Base-by-base conservation (phyloP, 805 yeast species). In the Maudiozyma serrabonitensis region DNA sequence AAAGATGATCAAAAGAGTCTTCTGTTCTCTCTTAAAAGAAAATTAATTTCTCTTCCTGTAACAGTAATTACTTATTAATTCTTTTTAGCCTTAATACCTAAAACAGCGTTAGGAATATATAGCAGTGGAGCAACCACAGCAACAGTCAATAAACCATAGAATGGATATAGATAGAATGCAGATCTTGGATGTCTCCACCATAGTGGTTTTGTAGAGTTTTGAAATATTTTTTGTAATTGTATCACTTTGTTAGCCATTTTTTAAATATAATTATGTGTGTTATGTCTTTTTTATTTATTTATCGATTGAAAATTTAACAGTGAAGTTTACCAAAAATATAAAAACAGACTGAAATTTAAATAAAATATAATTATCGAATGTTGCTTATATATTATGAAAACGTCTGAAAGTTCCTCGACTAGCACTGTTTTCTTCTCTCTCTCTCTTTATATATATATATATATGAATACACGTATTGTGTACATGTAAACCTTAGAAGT, bases 151-250 rank as follows among this genome's bases (percentile, higher is more conserved):
- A 81, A 73, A 54, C 86, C 87, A 73, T 76, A 82, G 78, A 81
- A 87, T 64, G 95, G 95, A 71, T 81, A 82, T 57, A 86, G 76
- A 66, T 82, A 69, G 61, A 75, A 72, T 71, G 84, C 84, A 57
- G 93, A 79, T 65, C 81, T 78, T 63, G 84, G 84, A 68, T 76
- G 79, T 71, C 75, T 73, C 72, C 70, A 62, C 81, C 79, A 79
- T 60, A 79, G 68, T 58, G 82, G 82, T 66, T 79, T 80, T 49
- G 72, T 67, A 45, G 82, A 71, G 40, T 69, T 52, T 70, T 80
- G 84, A 74, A 75, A 79, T 54, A 76, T 60, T 69, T 72, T 79
- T 73, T 80, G 84, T 60, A 76, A 63, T 66, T 78, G 75, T 56
- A 79, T 75, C 61, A 79, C 75, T 58, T 61, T 66, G 62, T 73